Conservation (phyloP, 306 rosid species). For the Begonia masoniana region DNA sequence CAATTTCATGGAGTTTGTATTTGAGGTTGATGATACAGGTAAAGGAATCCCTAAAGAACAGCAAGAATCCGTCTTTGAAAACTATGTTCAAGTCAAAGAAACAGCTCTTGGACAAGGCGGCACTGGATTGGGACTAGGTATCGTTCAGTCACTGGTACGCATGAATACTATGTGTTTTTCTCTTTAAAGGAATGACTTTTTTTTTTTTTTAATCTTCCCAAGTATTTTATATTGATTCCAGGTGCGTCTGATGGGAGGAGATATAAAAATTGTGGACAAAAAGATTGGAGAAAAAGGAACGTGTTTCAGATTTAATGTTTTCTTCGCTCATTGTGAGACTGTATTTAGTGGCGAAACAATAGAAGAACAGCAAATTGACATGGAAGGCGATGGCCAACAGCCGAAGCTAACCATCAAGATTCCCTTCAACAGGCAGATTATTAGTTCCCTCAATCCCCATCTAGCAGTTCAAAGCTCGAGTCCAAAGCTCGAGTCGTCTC, state of each 20-base stretch:
- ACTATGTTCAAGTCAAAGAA: conserved; percentile 69
- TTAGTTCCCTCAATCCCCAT: conserved; percentile 25
- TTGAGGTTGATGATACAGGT: conserved; percentile 82
- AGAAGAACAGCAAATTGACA: conserved; percentile 18
- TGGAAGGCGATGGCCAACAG: conserved; percentile 12
- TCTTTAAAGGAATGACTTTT: background rate
- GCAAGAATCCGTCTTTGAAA: conserved; percentile 42
- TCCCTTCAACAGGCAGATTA: conserved; percentile 7
- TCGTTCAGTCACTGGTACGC: conserved; percentile 69
- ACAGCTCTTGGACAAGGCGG: conserved; percentile 45
- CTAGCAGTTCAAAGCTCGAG: conserved; percentile 15
- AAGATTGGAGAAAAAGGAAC: conserved; percentile 50
- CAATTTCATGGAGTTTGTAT: conserved; percentile 36
- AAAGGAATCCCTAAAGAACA: conserved; percentile 80
- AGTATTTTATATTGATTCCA: conserved; percentile 6
- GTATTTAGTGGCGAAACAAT: conserved; percentile 1
- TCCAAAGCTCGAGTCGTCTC: conserved; percentile 35
- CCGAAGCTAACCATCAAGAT: background rate
- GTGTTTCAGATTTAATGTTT: conserved; percentile 60
- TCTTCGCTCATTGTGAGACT: conserved; percentile 20
- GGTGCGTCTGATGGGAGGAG: conserved; percentile 86
- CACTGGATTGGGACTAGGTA: conserved; percentile 94
- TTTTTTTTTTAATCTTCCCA: background rate
- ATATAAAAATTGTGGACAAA: conserved; percentile 57
- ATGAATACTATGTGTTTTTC: background rate